Evolutionary conservation across 2,329 filamentous ascomycete species (phyloP).

Genomic region (Sporothrix luriei): DNA sequence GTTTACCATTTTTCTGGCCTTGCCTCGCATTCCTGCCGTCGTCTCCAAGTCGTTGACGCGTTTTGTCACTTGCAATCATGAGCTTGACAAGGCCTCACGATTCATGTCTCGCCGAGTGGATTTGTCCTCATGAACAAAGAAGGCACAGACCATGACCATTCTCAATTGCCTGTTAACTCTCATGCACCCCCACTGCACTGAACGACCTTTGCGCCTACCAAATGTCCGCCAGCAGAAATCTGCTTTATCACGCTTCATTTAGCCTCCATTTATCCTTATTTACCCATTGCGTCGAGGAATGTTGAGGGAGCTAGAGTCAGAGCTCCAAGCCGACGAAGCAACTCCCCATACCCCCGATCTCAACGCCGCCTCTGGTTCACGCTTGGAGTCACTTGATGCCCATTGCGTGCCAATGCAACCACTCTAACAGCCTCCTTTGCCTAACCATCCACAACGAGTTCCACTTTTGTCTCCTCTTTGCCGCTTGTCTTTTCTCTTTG

Average conservation of each 20-base stretch:
- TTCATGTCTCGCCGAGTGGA: not conserved
- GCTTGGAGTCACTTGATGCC: not conserved
- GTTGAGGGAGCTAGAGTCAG: not conserved
- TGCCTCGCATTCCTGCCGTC: not conserved
- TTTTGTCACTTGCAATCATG: conserved; percentile 14
- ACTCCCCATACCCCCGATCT: not conserved
- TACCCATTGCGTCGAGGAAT: not conserved
- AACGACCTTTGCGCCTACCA: conserved; percentile 3
- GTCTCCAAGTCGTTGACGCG: conserved; percentile 4
- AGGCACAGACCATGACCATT: not conserved
- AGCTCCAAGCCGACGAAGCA: not conserved
- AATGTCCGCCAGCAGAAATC: conserved; percentile 7
- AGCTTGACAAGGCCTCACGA: not conserved
- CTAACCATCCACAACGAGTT: conserved; percentile 20
- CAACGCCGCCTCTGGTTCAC: not conserved
- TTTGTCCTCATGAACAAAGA: not conserved
- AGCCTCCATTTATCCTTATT: not conserved
- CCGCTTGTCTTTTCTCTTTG: conserved; percentile 21
- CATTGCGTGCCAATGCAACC: conserved; percentile 23
- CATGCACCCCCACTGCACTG: not conserved
- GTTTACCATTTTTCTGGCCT: not conserved
- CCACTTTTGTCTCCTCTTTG: conserved; percentile 21
- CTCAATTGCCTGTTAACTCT: not conserved
- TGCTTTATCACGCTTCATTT: not conserved
- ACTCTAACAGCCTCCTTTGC: conserved; percentile 9